These are phyloP conservation scores for Wickerhamiella dianesei DNA, from an alignment of 805 yeast genomes.

Conservation along the genomic window DNA sequence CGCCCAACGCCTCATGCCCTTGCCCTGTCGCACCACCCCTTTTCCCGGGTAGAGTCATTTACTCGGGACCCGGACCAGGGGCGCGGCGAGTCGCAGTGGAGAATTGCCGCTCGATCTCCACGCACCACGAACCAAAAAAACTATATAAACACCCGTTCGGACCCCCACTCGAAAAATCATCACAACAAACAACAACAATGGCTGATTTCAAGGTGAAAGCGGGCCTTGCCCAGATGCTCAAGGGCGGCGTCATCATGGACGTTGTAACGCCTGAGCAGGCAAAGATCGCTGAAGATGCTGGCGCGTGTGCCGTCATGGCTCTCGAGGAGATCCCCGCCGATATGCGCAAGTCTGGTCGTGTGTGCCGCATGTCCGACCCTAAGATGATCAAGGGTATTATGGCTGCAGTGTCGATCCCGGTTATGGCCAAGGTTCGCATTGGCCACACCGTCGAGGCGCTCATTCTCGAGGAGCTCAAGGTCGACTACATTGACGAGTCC, in stretches of 20 bases:
- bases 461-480: conserved; percentile 52
- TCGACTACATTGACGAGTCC: conserved; percentile 73
- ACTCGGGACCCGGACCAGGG: neutral
- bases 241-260: conserved; percentile 39
- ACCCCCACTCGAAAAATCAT: neutral
- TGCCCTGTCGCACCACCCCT: neutral
- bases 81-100: no score
- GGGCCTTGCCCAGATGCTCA: conserved; percentile 76
- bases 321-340: conserved; percentile 76
- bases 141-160: neutral
- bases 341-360: conserved; percentile 68
- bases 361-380: conserved; percentile 79
- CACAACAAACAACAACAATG: neutral
- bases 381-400: conserved; percentile 61
- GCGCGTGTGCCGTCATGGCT: conserved; percentile 87
- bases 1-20: no score
- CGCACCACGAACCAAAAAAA: neutral
- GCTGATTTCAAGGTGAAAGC: conserved; percentile 41
- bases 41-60: neutral
- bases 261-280: conserved; percentile 76
- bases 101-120: neutral
- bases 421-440: conserved; percentile 77
- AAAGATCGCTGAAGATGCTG: conserved; percentile 63
- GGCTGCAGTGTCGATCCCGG: conserved; percentile 41
- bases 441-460: conserved; percentile 79